Base-by-base conservation (phyloP, 257 asterid genomes). In the Gardenia jasminoides region DNA sequence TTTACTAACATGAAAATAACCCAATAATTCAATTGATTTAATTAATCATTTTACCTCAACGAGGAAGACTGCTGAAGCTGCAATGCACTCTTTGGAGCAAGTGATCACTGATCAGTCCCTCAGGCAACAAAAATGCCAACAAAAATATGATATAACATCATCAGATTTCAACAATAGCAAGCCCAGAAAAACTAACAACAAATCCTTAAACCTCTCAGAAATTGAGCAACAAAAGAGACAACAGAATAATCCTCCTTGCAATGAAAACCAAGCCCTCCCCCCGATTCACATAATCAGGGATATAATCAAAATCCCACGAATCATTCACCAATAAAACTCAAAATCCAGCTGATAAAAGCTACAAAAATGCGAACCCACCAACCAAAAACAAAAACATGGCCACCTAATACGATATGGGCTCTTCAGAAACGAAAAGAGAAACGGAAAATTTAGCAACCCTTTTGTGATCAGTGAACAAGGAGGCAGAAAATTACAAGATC, bases 71-170 rank as follows among this genome's bases (percentile, higher is more conserved):
- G 83, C 33, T 19, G 77, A 70, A 74, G 78, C 78, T 72, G 78
- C 80, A 79, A 81, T 47, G 86, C 82, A 85, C 84, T 72, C 17
- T 41, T 76, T 39, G 75, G 75, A 80, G 70, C 83, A 76, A 81
- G 80, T 76, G 79, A 74, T 82, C 84, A 81, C 82, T 78, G 81
- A 81, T 78, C 84, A 78, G 85, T 41, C 84, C 87, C 82, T 72
- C 85, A 58, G 62, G 67, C n/a, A 83, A 72, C 6, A 17, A 50
- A 16, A 54, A 4, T 20, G 24, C 77, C 82, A 77, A 30, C 56
- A 80, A 8, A 59, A 12, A n/a, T 46, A 56, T 59, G 48, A 72
- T 59, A 28, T 19, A 48, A 59, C 24, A 82, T 43, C 73, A 82
- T 73, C 72, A 50, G 70, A 61, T 58, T 77, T 59, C 48, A 66